Base-by-base conservation (phyloP, 768 basidiomycete species). In the Hygrocybe punicea region DNA sequence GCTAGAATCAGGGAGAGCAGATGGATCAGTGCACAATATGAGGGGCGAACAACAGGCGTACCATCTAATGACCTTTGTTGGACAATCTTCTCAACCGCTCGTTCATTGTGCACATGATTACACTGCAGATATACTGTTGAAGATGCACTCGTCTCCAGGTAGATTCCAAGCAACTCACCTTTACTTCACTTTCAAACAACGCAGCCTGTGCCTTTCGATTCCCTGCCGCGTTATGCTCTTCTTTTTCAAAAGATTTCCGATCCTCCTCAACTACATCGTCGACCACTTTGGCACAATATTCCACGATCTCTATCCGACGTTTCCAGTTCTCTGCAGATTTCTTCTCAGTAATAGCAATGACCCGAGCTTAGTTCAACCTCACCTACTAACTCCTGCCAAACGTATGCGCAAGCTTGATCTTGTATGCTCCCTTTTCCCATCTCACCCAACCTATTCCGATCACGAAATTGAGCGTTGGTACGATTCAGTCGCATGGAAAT, bases 321-420 rank as follows among this genome's bases (percentile, higher is more conserved):
- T 80, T 84, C 91, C 91, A 93, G 60, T 84, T 84, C 56, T 76
- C 80, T 81, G 61, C 14, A 11, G 9, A 11, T 2, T 34, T 21
- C 14, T n/a, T 24, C 42, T 36, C 34, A 21, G 35, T 25, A 54
- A 53, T 46, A 57, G 57, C 64, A 44, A 42, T 64, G 37, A 60
- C 61, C 51, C 58, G 55, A 67, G 56, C 59, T 58, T 39, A 62
- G 56, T 51, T 57, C 58, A 36, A 57, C 46, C 53, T 47, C 58
- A 90, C 91, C 86, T 57, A 89, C 80, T 59, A 93, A 76, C 64
- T 93, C 86, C 63, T 79, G 78, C 91, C 91, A 93, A 39, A 93
- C 70, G 61, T 84, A 79, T 9, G 81, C 78, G 69, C 91, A 93
- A 50, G 89, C 84, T 67, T 85, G 82, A 53, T 89, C 87, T 66